These are phyloP conservation scores for Miscanthus lutarioriparius DNA, from an alignment of 176 grass and related monocot species.

Conservation along the genomic window DNA sequence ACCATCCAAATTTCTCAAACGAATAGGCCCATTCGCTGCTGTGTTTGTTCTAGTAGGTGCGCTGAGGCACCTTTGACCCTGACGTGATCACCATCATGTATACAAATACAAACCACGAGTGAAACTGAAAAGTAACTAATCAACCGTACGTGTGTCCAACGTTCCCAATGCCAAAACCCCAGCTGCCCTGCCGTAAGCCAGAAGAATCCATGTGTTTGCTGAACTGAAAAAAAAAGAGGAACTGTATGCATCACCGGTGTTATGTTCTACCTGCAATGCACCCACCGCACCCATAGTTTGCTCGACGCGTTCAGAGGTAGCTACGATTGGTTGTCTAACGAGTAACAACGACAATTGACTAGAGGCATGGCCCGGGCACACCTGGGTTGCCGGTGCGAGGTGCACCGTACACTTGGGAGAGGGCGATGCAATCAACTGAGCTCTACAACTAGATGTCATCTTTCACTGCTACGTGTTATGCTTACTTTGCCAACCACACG, in stretches of 20 bases:
- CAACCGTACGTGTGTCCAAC: neutral
- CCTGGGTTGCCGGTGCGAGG: neutral
- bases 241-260: neutral
- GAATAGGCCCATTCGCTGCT: no score
- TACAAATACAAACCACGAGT: no score
- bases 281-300: neutral
- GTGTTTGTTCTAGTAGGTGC: slow-evolving; percentile 27
- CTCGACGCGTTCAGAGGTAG: neutral
- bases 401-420: neutral
- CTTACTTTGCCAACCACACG: no score
- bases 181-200: neutral
- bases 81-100: neutral
- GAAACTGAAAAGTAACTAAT: neutral
- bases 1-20: no score
- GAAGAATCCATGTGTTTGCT: neutral
- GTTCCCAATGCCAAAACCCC: neutral
- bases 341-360: neutral
- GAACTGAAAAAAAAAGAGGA: neutral
- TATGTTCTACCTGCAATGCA: slow-evolving; percentile 12
- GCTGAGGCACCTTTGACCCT: neutral
- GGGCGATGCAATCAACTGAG: neutral
- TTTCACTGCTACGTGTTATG: neutral
- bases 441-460: neutral
- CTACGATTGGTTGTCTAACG: slow-evolving; percentile 31
- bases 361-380: neutral